Base-by-base conservation (phyloP, 306 rosid species). In the Cucurbita maxima region DNA sequence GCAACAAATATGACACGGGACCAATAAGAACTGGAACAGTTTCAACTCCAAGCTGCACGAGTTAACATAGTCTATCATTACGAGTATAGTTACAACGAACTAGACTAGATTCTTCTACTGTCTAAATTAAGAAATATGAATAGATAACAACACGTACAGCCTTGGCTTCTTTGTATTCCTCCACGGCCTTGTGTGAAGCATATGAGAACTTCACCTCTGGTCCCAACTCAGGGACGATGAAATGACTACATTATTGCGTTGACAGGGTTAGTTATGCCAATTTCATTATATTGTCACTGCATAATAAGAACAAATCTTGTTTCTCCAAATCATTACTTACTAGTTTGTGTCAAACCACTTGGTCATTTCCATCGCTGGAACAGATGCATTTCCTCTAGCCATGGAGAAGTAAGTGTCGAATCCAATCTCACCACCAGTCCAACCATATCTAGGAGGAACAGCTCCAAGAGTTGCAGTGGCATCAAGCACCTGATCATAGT, bases 331-430 rank as follows among this genome's bases (percentile, higher is more conserved):
- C 54, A 18, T 50, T 22, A 88, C 97, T 81, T 79, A 87, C 85
- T 83, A 82, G 83, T 90, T 90, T 77, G 97, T 90, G 84, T 88
- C 96, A 73, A 91, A 87, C 96, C 96, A 91, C 87, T 91, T 88
- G 80, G 96, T 88, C 96, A 88, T 91, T 84, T 88, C 96, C 92
- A 88, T 91, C 54, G 96, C 89, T 15, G 92, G 97, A 59, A 87
- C 85, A 22, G 85, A 22, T 10, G 87, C 88, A 82, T 88, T 87
- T 55, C 97, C 97, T 73, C 97, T 86, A 38, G 92, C 97, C 96
- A 88, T 91, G 86, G 97, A 88, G 83, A 88, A 88, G 82, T 86
- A 88, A 30, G 85, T 75, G 58, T 91, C 92, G 14, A 87, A 88
- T 36, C 87, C 88, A 51, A 91, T 86, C 85, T 91, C 90, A n/a